Base-by-base conservation (phyloP, 495 filamentous ascomycete species). In the Aspergillus diversus region DNA sequence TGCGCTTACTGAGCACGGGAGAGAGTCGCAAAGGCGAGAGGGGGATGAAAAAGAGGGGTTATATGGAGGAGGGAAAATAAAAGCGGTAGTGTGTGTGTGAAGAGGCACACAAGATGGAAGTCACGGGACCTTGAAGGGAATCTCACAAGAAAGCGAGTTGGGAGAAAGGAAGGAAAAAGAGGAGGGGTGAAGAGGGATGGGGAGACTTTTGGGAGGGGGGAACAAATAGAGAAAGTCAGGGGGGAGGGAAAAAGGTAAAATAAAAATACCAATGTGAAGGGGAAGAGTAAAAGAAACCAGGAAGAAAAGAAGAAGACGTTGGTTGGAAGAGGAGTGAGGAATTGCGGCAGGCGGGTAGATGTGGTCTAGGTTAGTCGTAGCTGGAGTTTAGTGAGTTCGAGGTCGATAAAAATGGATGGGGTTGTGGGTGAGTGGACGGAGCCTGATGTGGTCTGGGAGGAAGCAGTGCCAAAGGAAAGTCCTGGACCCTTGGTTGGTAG, bases 1-100 rank as follows among this genome's bases (percentile, higher is more conserved):
- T 78, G 73, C 72, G 73, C 72, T 49, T 62, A 66, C 31, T 57
- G 55, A 59, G 60, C 59, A 32, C 33, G 56, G 63, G 60, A 65
- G 57, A 34, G 52, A 37, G 59, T 54, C 34, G 56, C 33, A 59
- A 55, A 59, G 49, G 58, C 32, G 21, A 49, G 62, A 65, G 59
- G 57, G 54, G 35, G 37, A 50, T 31, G n/a, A 35, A 53, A 55
- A 53, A 60, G 61, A 65, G 64, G 68, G 63, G 67, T 46, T 54
- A 57, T 60, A 48, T 52, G 60, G 51, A 47, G 60, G 53, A 48
- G 35, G 62, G 35, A 52, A 51, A 54, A 58, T 35, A 11, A 46
- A 59, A 63, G 61, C 47, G 55, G 52, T 27, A 53, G 57, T 60
- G 33, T 53, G 43, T 39, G 63, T 53, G 53, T 55, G 57, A 46